Conservation (phyloP, 2,329 filamentous ascomycete genomes). For the Aspergillus novofumigatus region DNA sequence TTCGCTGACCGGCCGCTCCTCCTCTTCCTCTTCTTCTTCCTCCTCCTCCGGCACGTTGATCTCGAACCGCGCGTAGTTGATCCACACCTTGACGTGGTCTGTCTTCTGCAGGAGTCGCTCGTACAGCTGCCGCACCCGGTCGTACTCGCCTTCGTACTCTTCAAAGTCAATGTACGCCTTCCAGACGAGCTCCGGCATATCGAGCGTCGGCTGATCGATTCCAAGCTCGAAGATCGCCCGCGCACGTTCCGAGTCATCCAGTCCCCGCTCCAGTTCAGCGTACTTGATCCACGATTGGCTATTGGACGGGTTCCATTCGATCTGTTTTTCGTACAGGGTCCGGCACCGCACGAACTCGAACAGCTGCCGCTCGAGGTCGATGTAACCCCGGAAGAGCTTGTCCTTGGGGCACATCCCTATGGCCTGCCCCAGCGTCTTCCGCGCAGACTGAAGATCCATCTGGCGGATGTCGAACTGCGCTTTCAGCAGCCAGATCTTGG, state of each 20-base stretch:
- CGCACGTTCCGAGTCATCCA: slow-evolving; percentile 84
- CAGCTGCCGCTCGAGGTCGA: slow-evolving; percentile 85
- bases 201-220: slow-evolving; percentile 73
- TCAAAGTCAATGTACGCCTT: slow-evolving; percentile 99
- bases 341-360: slow-evolving; percentile 93
- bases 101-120: slow-evolving; percentile 90
- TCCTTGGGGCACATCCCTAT: slow-evolving; percentile 96
- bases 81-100: slow-evolving; percentile 99
- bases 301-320: slow-evolving; percentile 87
- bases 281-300: slow-evolving; percentile 95
- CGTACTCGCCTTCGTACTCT: slow-evolving; percentile 90
- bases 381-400: slow-evolving; percentile 88
- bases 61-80: slow-evolving; percentile 97
- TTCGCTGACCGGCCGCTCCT: slow-evolving; percentile 65
- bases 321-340: slow-evolving; percentile 87
- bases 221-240: slow-evolving; percentile 91
- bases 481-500: slow-evolving; percentile 92
- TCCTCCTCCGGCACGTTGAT: slow-evolving; percentile 80
- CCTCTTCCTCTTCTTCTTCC: slow-evolving; percentile 56
- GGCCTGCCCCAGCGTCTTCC: slow-evolving; percentile 84
- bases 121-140: slow-evolving; percentile 74
- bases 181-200: slow-evolving; percentile 98
- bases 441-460: slow-evolving; percentile 70
- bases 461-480: slow-evolving; percentile 92
- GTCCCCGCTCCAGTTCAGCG: slow-evolving; percentile 82